A percentile compares a stretch with the other conserved stretches of the same genome.
phyloP scores from a whole-genome alignment of 495 filamentous ascomycete species.

The Amorphotheca resinae region DNA sequence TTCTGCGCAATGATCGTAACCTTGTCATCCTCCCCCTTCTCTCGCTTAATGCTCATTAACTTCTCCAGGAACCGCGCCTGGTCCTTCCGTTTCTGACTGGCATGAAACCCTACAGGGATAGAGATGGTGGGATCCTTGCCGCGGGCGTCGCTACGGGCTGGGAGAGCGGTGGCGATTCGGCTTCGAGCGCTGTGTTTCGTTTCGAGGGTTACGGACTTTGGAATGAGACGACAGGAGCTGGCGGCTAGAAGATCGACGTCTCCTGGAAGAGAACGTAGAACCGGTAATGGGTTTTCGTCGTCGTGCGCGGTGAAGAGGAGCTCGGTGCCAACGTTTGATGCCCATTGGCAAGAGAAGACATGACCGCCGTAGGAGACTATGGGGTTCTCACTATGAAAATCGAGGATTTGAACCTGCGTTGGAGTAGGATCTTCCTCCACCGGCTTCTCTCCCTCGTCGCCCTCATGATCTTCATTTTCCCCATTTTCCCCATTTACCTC shows the following conservation, averaged over 20 bases:
- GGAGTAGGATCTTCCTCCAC: slow-evolving; percentile 8
- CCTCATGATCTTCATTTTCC: slow-evolving; percentile 11
- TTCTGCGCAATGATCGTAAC: slow-evolving; percentile 32
- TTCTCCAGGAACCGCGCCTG: slow-evolving; percentile 21
- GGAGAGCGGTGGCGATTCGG: too few relatives aligned
- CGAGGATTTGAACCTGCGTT: slow-evolving; percentile 62
- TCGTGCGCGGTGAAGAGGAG: slow-evolving; percentile 51
- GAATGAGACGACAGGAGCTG: slow-evolving; percentile 36
- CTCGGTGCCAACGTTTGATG: slow-evolving; percentile 66
- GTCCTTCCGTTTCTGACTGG: not conserved
- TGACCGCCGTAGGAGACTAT: slow-evolving; percentile 62
- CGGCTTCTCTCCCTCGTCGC: slow-evolving; percentile 20
- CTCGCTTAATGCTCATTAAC: slow-evolving; percentile 35
- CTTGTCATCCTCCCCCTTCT: slow-evolving; percentile 40
- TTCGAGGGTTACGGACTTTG: slow-evolving; percentile 23
- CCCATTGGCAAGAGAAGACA: slow-evolving; percentile 67
- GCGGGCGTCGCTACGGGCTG: not conserved
- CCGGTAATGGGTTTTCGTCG: slow-evolving; percentile 24
- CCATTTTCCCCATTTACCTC: slow-evolving; percentile 13
- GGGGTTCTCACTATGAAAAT: slow-evolving; percentile 59
- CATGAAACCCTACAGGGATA: slow-evolving; percentile 1
- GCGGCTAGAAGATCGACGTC: slow-evolving; percentile 51
- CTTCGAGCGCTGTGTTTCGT: slow-evolving; percentile 11
- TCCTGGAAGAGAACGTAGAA: slow-evolving; percentile 28
- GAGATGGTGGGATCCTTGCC: not conserved